phyloP scores from a whole-genome alignment of 2,329 filamentous ascomycete species.

The Sporothrix mexicana region DNA sequence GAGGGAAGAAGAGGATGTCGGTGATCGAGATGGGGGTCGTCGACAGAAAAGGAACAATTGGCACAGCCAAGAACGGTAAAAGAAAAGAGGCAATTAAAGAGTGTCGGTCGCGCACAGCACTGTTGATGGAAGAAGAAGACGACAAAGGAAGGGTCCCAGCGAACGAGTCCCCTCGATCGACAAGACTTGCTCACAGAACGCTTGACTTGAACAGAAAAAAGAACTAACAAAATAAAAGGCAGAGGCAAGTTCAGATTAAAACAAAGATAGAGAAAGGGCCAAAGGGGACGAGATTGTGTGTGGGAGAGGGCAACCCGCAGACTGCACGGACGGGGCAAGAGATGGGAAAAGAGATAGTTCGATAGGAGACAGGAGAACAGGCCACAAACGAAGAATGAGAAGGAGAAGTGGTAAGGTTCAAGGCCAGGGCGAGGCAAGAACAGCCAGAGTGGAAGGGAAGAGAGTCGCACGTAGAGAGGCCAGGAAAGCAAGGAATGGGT shows the following conservation, averaged over 20 bases:
- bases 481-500: background rate
- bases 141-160: slow-evolving; percentile 1
- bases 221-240: background rate
- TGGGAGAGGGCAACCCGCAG: slow-evolving; percentile 13
- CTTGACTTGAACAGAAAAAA: slow-evolving; percentile 5
- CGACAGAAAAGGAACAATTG: slow-evolving; percentile 20
- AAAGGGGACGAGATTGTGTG: background rate
- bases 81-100: slow-evolving; percentile 3
- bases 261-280: slow-evolving; percentile 10
- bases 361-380: slow-evolving; percentile 22
- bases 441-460: background rate
- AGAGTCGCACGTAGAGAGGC: background rate
- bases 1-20: slow-evolving; percentile 16
- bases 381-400: slow-evolving; percentile 24
- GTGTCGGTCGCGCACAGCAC: slow-evolving; percentile 27
- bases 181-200: slow-evolving; percentile 21
- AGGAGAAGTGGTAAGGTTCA: slow-evolving; percentile 1
- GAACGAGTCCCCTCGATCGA: slow-evolving; percentile 23
- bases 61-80: background rate
- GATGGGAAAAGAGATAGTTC: slow-evolving; percentile 13
- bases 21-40: background rate
- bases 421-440: slow-evolving; percentile 13
- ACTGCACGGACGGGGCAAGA: slow-evolving; percentile 18
- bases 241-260: slow-evolving; percentile 24
- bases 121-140: slow-evolving; percentile 13